These are phyloP conservation scores for Dioszegia crocea DNA, from an alignment of 768 basidiomycete genomes.

Conservation along the genomic window DNA sequence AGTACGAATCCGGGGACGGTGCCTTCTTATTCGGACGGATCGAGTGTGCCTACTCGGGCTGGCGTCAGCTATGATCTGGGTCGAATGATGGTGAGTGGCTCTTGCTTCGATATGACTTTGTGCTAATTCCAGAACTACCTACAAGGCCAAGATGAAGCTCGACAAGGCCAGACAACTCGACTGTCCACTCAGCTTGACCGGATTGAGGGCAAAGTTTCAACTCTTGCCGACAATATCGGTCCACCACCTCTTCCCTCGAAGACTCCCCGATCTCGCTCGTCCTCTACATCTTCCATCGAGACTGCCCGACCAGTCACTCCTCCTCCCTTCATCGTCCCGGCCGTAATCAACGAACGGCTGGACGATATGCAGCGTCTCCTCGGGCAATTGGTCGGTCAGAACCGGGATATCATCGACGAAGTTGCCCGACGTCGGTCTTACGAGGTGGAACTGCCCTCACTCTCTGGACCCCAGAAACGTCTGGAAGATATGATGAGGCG, in stretches of 20 bases:
- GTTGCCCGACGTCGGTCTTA: constrained; percentile 16
- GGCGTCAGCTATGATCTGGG: constrained; percentile 52
- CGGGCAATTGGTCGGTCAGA: constrained; percentile 59
- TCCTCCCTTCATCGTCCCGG: constrained; percentile 22
- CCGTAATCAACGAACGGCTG: constrained; percentile 31
- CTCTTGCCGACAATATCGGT: constrained; percentile 54
- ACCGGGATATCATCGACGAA: constrained; percentile 62
- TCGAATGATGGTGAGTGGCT: constrained; percentile 52
- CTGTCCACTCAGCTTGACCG: constrained; percentile 65
- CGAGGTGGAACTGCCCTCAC: constrained; percentile 23
- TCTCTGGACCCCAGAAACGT: constrained; percentile 24
- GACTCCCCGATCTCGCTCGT: constrained; percentile 52
- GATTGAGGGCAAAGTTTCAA: constrained; percentile 65
- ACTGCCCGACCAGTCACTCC: constrained; percentile 43
- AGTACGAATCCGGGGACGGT: constrained; percentile 26
- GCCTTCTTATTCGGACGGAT: constrained; percentile 49
- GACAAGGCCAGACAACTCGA: constrained; percentile 64
- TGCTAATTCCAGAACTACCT: constrained; percentile 51
- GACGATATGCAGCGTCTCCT: constrained; percentile 57
- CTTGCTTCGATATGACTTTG: neutral
- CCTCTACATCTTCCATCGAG: constrained; percentile 52
- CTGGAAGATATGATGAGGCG: constrained; percentile 56
- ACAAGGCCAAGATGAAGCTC: constrained; percentile 62
- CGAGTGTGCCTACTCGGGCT: neutral
- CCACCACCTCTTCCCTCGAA: constrained; percentile 41